Conservation (phyloP, 768 basidiomycete species). For the Kwoniella sp. region DNA sequence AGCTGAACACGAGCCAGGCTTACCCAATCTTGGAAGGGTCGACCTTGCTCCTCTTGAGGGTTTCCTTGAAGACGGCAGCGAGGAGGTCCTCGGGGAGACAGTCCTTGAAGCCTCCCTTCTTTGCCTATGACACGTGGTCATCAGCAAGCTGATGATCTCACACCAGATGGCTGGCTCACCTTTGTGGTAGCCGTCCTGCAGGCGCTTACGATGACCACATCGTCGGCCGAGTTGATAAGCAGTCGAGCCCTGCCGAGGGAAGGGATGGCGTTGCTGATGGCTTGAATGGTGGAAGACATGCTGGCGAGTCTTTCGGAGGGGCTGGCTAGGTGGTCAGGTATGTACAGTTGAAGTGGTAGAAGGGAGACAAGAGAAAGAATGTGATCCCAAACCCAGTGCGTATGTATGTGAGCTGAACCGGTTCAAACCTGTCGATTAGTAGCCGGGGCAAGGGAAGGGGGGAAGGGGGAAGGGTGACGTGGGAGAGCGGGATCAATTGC, state of each 20-base stretch:
- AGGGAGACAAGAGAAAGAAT: neutral
- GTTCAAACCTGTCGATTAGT: neutral
- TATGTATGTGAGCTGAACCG: neutral
- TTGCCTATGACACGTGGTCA: constrained; percentile 46
- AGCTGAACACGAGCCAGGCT: constrained; percentile 9
- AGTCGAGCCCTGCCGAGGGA: constrained; percentile 54
- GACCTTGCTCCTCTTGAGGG: constrained; percentile 37
- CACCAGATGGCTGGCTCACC: constrained; percentile 53
- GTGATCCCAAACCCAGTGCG: too few relatives aligned
- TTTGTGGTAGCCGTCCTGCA: constrained; percentile 89
- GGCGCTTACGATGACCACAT: constrained; percentile 85
- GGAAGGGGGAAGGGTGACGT: neutral
- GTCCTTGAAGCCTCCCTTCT: constrained; percentile 91
- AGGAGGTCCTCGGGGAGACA: constrained; percentile 81
- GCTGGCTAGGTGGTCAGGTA: neutral
- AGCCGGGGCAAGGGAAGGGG: neutral
- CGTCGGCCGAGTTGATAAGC: constrained; percentile 70
- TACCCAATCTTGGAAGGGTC: constrained; percentile 48
- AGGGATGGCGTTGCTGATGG: constrained; percentile 43
- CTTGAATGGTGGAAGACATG: constrained; percentile 47
- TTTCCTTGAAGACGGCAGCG: constrained; percentile 71
- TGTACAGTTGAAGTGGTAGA: neutral
- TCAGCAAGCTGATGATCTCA: neutral
- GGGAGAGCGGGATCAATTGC: too few relatives aligned
- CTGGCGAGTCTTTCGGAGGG: neutral